A percentile compares a stretch with the other conserved stretches of the same genome.
phyloP scores from a whole-genome alignment of 2,329 filamentous ascomycete genomes.

The Dothidotthia symphoricarpi region DNA sequence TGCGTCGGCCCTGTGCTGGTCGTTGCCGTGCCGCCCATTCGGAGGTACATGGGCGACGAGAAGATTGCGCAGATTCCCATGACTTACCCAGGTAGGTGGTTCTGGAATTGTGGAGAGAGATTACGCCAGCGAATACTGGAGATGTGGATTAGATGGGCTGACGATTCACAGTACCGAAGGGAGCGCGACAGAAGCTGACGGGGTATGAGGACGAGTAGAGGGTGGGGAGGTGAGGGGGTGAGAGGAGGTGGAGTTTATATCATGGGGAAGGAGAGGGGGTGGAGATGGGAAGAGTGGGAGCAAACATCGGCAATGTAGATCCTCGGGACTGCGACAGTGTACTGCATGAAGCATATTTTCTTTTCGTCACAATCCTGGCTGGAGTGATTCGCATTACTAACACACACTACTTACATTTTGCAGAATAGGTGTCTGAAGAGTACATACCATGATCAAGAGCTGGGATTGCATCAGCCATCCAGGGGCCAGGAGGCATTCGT shows the following conservation, averaged over 20 bases:
- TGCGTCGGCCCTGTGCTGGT: conserved; percentile 68
- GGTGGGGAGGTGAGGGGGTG: not conserved
- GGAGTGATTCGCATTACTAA: conserved; percentile 3
- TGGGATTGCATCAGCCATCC: no score
- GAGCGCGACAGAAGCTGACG: conserved; percentile 45
- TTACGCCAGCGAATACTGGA: no score
- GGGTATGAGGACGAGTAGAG: conserved; percentile 48
- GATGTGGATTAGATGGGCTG: no score
- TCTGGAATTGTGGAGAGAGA: not conserved
- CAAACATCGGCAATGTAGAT: not conserved
- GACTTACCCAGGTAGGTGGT: conserved; percentile 83
- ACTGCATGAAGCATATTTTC: conserved; percentile 30
- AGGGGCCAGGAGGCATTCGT: no score
- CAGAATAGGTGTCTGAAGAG: no score
- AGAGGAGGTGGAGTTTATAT: not conserved
- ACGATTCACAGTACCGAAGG: conserved; percentile 45
- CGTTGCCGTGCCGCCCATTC: conserved; percentile 69
- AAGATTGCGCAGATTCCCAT: conserved; percentile 68
- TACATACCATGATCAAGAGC: no score
- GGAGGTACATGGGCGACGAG: conserved; percentile 69
- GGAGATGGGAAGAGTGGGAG: conserved; percentile 1
- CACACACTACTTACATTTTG: not conserved
- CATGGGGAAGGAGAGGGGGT: not conserved
- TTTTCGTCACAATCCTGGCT: conserved; percentile 8
- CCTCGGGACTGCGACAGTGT: conserved; percentile 5